Conservation (phyloP, 163 green algal genomes). For the Scenedesmus sp. region DNA sequence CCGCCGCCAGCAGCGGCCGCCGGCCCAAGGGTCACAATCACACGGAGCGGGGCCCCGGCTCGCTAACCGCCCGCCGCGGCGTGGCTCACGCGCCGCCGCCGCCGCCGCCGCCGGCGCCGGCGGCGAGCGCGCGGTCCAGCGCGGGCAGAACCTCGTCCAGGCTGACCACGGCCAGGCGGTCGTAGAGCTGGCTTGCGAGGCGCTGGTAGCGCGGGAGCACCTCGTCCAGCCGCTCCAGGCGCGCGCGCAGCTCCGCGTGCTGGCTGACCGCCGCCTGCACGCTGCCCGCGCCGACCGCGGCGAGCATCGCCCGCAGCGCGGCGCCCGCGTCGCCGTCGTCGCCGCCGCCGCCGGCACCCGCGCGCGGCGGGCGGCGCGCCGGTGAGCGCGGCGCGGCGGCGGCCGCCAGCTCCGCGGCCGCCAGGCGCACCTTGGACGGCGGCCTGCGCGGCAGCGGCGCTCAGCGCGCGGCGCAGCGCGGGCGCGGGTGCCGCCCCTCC, state of each 20-base stretch:
- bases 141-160: conserved; percentile 72
- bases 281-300: background rate
- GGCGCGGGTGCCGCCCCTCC: no score
- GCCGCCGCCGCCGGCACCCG: background rate
- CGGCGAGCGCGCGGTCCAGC: conserved; percentile 34
- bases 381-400: no score
- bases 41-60: no score
- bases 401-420: conserved; percentile 33
- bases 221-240: conserved; percentile 60
- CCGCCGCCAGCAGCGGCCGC: no score
- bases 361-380: no score
- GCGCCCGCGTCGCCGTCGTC: background rate
- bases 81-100: no score
- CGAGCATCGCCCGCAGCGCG: conserved; percentile 6
- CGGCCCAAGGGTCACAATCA: no score
- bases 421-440: conserved; percentile 17
- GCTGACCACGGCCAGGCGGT: conserved; percentile 56
- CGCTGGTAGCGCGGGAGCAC: conserved; percentile 70
- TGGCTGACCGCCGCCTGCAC: conserved; percentile 37
- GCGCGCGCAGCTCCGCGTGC: conserved; percentile 48
- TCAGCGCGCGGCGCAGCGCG: no score
- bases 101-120: background rate
- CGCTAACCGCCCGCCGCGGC: no score
- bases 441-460: no score
- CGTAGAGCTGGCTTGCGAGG: conserved; percentile 60